phyloP scores from a whole-genome alignment of 129 eudicot species.

The Arctium lappa region DNA sequence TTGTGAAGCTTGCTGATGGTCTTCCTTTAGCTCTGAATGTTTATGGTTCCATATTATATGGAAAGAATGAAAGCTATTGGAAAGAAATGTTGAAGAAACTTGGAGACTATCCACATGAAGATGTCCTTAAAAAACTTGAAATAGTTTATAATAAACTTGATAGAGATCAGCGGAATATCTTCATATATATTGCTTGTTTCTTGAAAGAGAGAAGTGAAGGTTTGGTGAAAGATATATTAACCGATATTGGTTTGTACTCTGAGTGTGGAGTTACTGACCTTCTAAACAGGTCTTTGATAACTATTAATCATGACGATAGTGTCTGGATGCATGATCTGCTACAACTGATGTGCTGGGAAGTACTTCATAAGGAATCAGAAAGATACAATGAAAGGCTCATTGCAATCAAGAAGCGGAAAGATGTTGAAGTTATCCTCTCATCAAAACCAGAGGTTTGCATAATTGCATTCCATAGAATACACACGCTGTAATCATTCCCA shows the following conservation, averaged over 20 bases:
- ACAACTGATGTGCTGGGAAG: background rate
- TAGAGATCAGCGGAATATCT: background rate
- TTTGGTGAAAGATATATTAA: background rate
- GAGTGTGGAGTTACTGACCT: background rate
- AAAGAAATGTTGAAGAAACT: background rate
- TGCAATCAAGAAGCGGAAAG: background rate
- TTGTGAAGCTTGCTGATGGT: background rate
- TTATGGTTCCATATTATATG: background rate
- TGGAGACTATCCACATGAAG: background rate
- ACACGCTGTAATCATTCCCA: too few relatives aligned
- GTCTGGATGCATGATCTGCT: background rate
- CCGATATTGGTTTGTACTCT: background rate
- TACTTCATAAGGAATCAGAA: background rate
- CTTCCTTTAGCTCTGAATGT: background rate
- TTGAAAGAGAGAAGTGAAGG: background rate
- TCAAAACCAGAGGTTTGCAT: background rate
- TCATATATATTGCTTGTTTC: background rate
- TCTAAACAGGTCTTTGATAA: background rate
- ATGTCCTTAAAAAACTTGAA: background rate
- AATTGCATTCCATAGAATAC: too few relatives aligned
- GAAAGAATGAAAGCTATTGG: background rate
- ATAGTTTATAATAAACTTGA: background rate
- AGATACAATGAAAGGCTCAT: background rate
- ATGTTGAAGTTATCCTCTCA: background rate
- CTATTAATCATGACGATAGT: background rate